phyloP scores from a whole-genome alignment of 306 rosid genomes.

The Geum urbanum region DNA sequence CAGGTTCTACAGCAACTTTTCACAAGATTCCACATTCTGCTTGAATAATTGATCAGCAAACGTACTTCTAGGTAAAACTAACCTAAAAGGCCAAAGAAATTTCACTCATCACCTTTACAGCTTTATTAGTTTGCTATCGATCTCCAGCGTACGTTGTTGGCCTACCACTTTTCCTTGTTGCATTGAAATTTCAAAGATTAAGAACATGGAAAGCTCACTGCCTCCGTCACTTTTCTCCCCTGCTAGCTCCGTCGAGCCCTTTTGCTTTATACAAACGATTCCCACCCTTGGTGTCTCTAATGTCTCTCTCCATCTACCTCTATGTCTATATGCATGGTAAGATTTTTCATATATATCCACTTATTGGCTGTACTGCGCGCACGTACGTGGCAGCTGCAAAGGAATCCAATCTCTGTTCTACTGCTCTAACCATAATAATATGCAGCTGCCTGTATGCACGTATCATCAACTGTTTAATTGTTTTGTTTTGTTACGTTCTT shows the following conservation, averaged over 20 bases:
- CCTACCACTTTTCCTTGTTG: background rate
- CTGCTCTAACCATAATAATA: too few species aligned
- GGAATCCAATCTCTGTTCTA: too few species aligned
- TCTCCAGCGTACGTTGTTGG: constrained; percentile 6
- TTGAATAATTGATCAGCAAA: background rate
- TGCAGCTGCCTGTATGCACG: too few species aligned
- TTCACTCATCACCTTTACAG: constrained; percentile 16
- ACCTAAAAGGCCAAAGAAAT: background rate
- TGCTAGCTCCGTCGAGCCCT: background rate
- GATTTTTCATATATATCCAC: too few species aligned
- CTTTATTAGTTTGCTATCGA: constrained; percentile 13
- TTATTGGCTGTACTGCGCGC: too few species aligned
- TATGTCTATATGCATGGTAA: too few species aligned
- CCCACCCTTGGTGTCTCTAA: background rate
- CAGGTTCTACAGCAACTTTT: background rate
- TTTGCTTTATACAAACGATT: constrained; percentile 28
- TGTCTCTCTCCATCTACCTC: background rate
- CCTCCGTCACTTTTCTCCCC: constrained; percentile 11
- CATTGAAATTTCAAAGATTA: constrained; percentile 7
- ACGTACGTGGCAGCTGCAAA: too few species aligned
- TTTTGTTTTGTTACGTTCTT: too few species aligned
- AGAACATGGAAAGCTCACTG: constrained; percentile 20
- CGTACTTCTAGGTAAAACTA: constrained; percentile 1
- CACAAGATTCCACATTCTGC: background rate
- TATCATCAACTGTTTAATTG: too few species aligned